Percentiles rank a stretch among this genome's conserved stretches.
Conservation (phyloP, 2,329 filamentous ascomycete species). For the Diaporthe sp. region DNA sequence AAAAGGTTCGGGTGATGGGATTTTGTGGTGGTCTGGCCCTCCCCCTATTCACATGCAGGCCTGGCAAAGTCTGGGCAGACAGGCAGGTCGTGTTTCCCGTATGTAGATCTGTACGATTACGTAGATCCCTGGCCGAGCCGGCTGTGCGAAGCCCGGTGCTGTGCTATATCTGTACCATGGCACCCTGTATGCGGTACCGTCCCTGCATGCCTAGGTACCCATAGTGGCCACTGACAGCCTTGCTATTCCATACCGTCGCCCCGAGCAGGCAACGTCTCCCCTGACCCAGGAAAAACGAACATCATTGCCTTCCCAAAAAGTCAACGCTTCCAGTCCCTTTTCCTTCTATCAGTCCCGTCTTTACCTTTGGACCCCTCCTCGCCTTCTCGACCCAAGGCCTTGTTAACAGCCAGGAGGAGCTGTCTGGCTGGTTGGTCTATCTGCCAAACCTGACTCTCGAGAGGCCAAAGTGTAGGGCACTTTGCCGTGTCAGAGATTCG, state of each 20-base stretch:
- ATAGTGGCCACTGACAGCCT: no score
- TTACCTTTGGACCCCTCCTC: not conserved
- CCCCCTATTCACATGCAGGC: slow-evolving; percentile 16
- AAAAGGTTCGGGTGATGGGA: not conserved
- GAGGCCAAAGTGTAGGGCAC: slow-evolving; percentile 16
- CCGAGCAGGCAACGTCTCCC: no score
- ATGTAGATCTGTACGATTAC: slow-evolving; percentile 29
- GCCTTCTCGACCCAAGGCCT: not conserved
- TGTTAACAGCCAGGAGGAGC: no score
- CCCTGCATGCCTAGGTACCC: not conserved
- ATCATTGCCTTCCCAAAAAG: not conserved
- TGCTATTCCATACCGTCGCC: no score
- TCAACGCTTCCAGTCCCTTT: not conserved
- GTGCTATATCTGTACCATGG: not conserved
- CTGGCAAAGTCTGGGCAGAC: not conserved
- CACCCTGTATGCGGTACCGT: not conserved
- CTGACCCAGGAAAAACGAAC: no score
- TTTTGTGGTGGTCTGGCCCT: not conserved
- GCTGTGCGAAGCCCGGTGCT: slow-evolving; percentile 1
- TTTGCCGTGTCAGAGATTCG: slow-evolving; percentile 17
- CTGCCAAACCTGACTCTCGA: slow-evolving; percentile 2
- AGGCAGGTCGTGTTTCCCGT: slow-evolving; percentile 2
- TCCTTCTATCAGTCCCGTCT: not conserved
- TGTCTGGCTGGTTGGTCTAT: not conserved
- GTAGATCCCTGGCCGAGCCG: slow-evolving; percentile 10